A percentile compares a stretch with the other conserved stretches of the same genome.
These are phyloP conservation scores for Penicillium paneum DNA, from an alignment of 2,329 filamentous ascomycete species.

Conservation along the genomic window DNA sequence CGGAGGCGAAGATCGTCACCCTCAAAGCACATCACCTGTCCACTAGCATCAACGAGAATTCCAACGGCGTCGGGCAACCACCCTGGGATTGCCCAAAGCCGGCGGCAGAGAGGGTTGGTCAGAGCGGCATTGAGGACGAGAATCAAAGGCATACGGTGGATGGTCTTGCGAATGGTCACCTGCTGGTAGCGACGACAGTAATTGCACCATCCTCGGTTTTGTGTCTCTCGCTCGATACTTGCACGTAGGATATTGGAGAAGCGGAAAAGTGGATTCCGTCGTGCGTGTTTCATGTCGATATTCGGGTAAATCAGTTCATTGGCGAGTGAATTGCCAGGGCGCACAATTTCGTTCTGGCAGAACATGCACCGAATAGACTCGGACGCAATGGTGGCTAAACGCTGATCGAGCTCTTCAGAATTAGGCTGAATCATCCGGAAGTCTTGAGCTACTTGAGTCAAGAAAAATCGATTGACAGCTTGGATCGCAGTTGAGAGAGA, in stretches of 20 bases:
- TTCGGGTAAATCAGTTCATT: conserved; percentile 81
- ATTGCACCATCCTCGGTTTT: conserved; percentile 88
- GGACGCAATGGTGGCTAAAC: conserved; percentile 46
- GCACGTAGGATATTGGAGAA: conserved; percentile 93
- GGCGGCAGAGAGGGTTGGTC: conserved; percentile 66
- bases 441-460: conserved; percentile 76
- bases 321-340: conserved; percentile 73
- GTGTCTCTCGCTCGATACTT: conserved; percentile 84
- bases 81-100: conserved; percentile 78
- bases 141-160: conserved; percentile 78
- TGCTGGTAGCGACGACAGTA: conserved; percentile 88
- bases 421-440: conserved; percentile 65
- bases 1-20: conserved; percentile 82
- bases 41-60: conserved; percentile 74
- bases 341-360: conserved; percentile 80
- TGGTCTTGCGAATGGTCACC: conserved; percentile 77
- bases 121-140: conserved; percentile 80
- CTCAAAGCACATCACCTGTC: conserved; percentile 93
- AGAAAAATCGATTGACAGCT: conserved; percentile 76
- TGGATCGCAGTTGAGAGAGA: conserved; percentile 81
- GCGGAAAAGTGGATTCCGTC: conserved; percentile 50
- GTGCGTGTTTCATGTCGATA: conserved; percentile 50
- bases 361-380: conserved; percentile 73
- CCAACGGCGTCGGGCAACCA: conserved; percentile 95
- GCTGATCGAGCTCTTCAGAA: conserved; percentile 67